Conservation (phyloP, 2,329 filamentous ascomycete species). For the Aspergillus fumigatus region DNA sequence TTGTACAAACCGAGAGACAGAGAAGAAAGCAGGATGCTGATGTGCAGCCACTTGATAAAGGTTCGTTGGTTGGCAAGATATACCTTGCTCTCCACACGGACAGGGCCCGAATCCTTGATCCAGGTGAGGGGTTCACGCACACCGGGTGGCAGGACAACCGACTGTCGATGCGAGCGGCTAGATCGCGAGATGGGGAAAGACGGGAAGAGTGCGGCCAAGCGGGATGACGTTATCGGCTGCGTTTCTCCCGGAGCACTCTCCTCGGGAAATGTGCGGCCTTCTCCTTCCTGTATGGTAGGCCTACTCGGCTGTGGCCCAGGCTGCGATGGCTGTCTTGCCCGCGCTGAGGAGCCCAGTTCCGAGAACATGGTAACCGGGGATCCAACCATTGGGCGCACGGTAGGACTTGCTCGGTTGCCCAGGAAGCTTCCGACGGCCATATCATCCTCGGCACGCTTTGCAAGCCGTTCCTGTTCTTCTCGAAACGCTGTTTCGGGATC, state of each 20-base stretch:
- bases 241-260: constrained; percentile 21
- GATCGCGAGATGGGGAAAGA: constrained; percentile 79
- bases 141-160: constrained; percentile 68
- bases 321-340: constrained; percentile 21
- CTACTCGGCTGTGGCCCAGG: constrained; percentile 19
- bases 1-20: constrained; percentile 84
- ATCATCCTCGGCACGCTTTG: constrained; percentile 78
- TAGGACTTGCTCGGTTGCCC: constrained; percentile 45
- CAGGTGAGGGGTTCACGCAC: constrained; percentile 80
- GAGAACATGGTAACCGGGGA: constrained; percentile 29
- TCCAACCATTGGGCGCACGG: constrained; percentile 26
- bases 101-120: constrained; percentile 90
- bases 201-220: constrained; percentile 69
- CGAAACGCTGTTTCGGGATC: constrained; percentile 89
- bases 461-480: constrained; percentile 79
- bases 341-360: constrained; percentile 21
- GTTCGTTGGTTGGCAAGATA: constrained; percentile 98
- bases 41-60: constrained; percentile 98
- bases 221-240: constrained; percentile 48
- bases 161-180: constrained; percentile 51
- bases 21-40: constrained; percentile 79
- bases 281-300: constrained; percentile 35
- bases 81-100: constrained; percentile 94
- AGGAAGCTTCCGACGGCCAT: constrained; percentile 86
- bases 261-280: constrained; percentile 26